Evolutionary conservation across 2,329 filamentous ascomycete genomes (phyloP), one percentile per base, ranked within the genome.

Genomic region (Penicillium thymicola): DNA sequence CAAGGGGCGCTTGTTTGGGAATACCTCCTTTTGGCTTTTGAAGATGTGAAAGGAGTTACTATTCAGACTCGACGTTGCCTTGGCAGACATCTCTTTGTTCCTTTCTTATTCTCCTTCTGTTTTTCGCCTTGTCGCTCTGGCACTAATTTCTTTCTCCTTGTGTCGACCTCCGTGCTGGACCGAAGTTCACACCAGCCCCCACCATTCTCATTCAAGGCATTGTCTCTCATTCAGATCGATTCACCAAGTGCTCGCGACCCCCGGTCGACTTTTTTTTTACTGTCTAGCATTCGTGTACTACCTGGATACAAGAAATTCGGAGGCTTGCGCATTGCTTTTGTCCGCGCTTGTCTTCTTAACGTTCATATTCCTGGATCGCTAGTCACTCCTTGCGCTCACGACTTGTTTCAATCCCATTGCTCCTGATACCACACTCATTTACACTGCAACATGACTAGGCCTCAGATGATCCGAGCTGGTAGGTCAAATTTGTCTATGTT

Each of bases 401-500:
- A 57, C 46, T 51, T 52, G 49, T 59, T 44, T 58, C 43, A 59
- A 55, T 52, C 47, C 40, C 37, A 37, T 45, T 32, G 43, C 36
- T 54, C 48, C 47, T 51, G 47, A 60, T 55, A 51, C 52, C 54
- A 64, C 59, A 42, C 50, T 62, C 59, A 54, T 61, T 63, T 34
- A 55, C 52, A 45, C 49, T 40, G 21, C 61, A 69, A 58, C 14
- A 77, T 77, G 75, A 70, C 74, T 54, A 72, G 75, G 63, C 77
- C 77, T 50, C 74, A 76, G 59, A 76, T 79, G 54, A 71, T 79
- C 54, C 72, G 77, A 67, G 77, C 77, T 57, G 77, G 77, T 79
- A 73, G 57, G 73, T 63, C 36, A 38, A 43, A 43, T 46, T 16
- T 11, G n/a, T 25, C 23, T 5, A 21, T 8, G 10, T 32, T 16